Conservation (phyloP, 129 eudicot genomes). For the Flaveria sonorensis region DNA sequence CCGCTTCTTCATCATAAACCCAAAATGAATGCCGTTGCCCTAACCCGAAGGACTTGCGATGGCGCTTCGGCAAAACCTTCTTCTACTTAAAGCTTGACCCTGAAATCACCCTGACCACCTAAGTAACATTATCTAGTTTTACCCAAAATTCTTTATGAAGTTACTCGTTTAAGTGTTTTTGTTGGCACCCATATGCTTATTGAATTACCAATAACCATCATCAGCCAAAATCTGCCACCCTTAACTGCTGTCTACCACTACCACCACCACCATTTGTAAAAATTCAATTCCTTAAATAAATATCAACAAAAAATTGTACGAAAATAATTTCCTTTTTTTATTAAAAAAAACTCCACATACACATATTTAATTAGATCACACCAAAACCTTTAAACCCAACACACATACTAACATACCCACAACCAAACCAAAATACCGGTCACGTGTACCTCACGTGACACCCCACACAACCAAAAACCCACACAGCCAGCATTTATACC, state of each 20-base stretch:
- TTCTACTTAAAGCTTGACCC: too few relatives aligned
- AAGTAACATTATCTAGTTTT: too few relatives aligned
- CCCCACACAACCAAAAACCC: slow-evolving; percentile 31
- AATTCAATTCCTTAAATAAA: not conserved
- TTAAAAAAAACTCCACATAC: not conserved
- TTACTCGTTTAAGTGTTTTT: not conserved
- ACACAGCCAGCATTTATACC: slow-evolving; percentile 35
- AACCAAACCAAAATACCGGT: slow-evolving; percentile 29
- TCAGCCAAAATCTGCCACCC: not conserved
- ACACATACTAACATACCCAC: slow-evolving; percentile 28
- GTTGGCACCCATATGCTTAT: not conserved
- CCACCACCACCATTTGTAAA: not conserved
- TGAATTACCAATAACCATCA: not conserved
- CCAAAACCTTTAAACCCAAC: slow-evolving; percentile 41
- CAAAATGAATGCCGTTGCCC: too few relatives aligned
- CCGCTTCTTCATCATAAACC: too few relatives aligned
- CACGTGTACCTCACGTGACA: slow-evolving; percentile 42
- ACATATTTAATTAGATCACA: slow-evolving; percentile 11
- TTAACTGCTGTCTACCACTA: not conserved
- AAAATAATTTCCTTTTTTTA: too few relatives aligned
- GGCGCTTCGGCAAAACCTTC: too few relatives aligned
- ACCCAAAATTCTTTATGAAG: not conserved
- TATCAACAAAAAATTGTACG: too few relatives aligned
- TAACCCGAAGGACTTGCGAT: too few relatives aligned
- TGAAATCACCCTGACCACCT: too few relatives aligned